Evolutionary conservation across 1,284 basidiomycete species (phyloP), one percentile per base, ranked within the genome.

Genomic region (Apiotrichum domesticum): DNA sequence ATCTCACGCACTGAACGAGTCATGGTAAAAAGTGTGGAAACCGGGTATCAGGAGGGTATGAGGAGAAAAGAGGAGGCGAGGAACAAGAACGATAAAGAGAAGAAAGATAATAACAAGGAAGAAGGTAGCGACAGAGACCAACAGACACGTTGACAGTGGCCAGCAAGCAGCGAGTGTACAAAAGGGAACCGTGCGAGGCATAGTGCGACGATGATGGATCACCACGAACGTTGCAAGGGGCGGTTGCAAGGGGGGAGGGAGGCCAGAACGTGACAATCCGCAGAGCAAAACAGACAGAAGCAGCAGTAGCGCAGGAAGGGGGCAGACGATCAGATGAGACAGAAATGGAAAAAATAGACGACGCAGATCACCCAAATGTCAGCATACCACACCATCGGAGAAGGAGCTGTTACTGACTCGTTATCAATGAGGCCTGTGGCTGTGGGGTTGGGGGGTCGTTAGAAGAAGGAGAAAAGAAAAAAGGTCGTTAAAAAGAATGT

Each of bases 1-100:
- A 95, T 94, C 85, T 94, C 91, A 83, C 90, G 87, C 90, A 93
- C 74, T 76, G 71, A 66, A 56, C 68, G 59, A 21, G 47, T 43
- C 64, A 68, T 68, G 46, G 37, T 55, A 15, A 41, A 32, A 7
- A n/a, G 8, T 3, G 54, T 9, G 37, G 9, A 13, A 8, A 13
- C 9, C 9, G 37, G 2, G 37, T 39, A 4, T 13, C 9, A 39
- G 35, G 46, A 32, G 32, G 15, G 43, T 8, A 10, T 21, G 21
- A 21, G 21, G 55, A 33, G 21, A 11, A 29, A 29, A 9, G 34
- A 14, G 14, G 48, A 21, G 47, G 35, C 39, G 15, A 4, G 29
- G 13, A 21, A 14, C 15, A 35, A 9, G 34, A 44, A 29, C 29
- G 41, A 29, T 6, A n/a, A 43, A 37, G 46, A 47, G n/a, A 14